A percentile compares a stretch with the other conserved stretches of the same genome.
Evolutionary conservation across 805 yeast genomes (phyloP).

Genomic region (Candida vartiovaarae): DNA sequence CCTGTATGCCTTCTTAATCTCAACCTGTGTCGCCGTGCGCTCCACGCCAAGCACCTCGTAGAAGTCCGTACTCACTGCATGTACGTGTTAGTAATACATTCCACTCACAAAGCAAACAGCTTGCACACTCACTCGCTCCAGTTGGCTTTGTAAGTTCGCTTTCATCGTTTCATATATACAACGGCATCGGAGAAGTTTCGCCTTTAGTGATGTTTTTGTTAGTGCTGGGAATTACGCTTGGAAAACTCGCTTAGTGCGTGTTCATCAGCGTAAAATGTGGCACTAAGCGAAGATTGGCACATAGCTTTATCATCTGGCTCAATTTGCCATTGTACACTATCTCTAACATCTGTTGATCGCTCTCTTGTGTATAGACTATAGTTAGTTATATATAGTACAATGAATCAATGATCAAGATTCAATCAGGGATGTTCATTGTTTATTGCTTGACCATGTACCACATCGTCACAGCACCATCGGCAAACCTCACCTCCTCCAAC

Average conservation of each 20-base stretch:
- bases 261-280: too few relatives aligned
- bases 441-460: too few relatives aligned
- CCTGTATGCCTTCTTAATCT: slow-evolving; percentile 80
- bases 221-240: slow-evolving; percentile 9
- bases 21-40: slow-evolving; percentile 54
- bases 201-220: neutral
- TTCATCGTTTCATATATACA: neutral
- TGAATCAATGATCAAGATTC: neutral
- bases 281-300: too few relatives aligned
- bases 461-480: too few relatives aligned
- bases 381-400: neutral
- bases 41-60: slow-evolving; percentile 71
- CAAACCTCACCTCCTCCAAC: too few relatives aligned
- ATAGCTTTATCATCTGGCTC: too few relatives aligned
- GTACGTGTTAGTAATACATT: slow-evolving; percentile 1
- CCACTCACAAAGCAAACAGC: neutral
- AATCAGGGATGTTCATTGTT: too few relatives aligned
- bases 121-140: neutral
- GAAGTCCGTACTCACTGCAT: slow-evolving; percentile 15
- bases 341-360: too few relatives aligned
- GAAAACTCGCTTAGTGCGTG: too few relatives aligned
- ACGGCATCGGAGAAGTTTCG: too few relatives aligned
- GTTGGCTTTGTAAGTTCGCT: neutral
- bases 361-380: too few relatives aligned
- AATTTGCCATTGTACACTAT: too few relatives aligned